These are phyloP conservation scores for Phytophthora capsici DNA, from an alignment of 352 stramenopile genomes.

Conservation along the genomic window DNA sequence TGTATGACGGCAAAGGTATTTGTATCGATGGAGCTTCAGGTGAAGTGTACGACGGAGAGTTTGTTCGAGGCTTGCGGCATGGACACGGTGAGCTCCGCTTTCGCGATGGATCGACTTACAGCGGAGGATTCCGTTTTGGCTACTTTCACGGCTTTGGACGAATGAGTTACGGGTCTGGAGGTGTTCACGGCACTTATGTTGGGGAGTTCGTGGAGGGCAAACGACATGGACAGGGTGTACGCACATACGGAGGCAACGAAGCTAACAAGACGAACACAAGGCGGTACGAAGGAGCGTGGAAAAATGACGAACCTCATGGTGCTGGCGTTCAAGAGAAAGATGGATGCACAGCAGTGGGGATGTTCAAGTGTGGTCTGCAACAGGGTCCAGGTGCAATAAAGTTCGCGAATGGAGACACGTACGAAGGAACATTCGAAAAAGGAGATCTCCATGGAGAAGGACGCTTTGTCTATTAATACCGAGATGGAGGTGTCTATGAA, in stretches of 20 bases:
- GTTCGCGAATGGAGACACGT: conserved; percentile 71
- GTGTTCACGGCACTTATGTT: conserved; percentile 62
- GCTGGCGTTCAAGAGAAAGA: conserved; percentile 60
- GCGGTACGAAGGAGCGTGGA: conserved; percentile 77
- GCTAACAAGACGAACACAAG: conserved; percentile 21
- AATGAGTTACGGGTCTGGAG: conserved; percentile 49
- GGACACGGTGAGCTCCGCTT: conserved; percentile 58
- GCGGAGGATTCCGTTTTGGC: conserved; percentile 54
- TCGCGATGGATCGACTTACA: conserved; percentile 60
- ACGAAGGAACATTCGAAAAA: conserved; percentile 64
- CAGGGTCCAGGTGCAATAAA: conserved; percentile 61
- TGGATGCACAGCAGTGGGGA: conserved; percentile 63
- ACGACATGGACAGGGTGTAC: conserved; percentile 65
- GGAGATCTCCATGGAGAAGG: conserved; percentile 61
- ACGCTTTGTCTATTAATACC: conserved; percentile 45
- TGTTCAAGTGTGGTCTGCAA: conserved; percentile 59
- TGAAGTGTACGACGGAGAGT: conserved; percentile 79
- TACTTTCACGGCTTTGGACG: conserved; percentile 72
- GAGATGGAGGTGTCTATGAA: conserved; percentile 64
- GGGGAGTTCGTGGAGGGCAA: conserved; percentile 62
- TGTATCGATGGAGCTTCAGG: conserved; percentile 62
- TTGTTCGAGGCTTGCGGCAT: conserved; percentile 62
- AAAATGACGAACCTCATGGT: conserved; percentile 62
- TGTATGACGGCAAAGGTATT: conserved; percentile 62
- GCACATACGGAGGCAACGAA: conserved; percentile 54